phyloP scores from a whole-genome alignment of 73 alveolate genomes.

The Paramecium primaurelia region DNA sequence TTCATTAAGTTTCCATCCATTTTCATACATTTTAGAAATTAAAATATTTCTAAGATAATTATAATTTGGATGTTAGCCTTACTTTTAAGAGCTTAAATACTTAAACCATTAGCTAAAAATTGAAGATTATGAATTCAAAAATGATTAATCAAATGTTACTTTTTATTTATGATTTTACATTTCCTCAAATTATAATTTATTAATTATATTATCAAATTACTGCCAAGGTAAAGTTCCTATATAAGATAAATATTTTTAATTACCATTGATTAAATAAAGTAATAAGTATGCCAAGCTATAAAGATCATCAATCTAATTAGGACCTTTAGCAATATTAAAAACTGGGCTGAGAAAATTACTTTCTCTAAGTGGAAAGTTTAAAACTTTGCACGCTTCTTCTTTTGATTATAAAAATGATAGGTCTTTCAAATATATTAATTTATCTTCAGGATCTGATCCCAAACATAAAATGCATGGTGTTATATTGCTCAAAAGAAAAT shows the following conservation, averaged over 20 bases:
- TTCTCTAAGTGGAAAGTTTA: background rate
- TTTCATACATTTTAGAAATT: background rate
- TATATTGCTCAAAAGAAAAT: background rate
- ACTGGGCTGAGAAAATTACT: background rate
- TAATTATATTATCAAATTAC: background rate
- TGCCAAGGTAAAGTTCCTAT: background rate
- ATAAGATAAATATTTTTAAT: background rate
- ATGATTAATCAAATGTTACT: background rate
- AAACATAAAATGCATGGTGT: background rate
- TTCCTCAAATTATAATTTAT: background rate
- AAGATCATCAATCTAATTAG: background rate
- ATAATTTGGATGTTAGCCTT: background rate
- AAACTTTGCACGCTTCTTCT: background rate
- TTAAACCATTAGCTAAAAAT: background rate
- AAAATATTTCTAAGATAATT: background rate
- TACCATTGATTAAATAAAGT: background rate
- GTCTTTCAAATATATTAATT: background rate
- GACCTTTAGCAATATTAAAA: background rate
- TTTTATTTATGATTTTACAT: background rate
- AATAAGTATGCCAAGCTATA: background rate
- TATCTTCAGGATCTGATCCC: background rate
- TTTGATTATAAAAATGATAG: background rate
- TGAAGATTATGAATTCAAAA: background rate
- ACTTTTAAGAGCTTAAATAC: background rate
- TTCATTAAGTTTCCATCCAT: background rate